Percentiles rank a stretch among this genome's conserved stretches.
Conservation (phyloP, 305 asterid genomes). For the Caryopteris hybrid region DNA sequence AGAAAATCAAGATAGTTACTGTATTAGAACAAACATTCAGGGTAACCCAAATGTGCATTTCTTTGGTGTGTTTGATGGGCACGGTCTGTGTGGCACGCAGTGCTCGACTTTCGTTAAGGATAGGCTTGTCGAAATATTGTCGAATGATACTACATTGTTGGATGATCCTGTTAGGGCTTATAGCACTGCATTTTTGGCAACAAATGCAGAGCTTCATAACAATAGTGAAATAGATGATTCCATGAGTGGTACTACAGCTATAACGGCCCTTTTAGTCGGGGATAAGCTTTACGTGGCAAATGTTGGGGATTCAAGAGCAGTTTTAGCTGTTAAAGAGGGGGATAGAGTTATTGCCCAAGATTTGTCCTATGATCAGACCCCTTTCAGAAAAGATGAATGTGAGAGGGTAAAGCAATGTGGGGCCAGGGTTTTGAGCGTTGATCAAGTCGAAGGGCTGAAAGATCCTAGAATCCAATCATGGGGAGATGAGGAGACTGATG, state of each 20-base stretch:
- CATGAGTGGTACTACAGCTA: constrained; percentile 98
- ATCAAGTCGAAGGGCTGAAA: constrained; percentile 92
- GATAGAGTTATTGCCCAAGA: constrained; percentile 55
- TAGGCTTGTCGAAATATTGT: constrained; percentile 63
- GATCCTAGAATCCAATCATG: constrained; percentile 89
- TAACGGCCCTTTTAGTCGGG: constrained; percentile 72
- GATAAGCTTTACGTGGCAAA: constrained; percentile 86
- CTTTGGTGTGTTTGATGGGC: constrained; percentile 98
- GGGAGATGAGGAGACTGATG: constrained; percentile 94
- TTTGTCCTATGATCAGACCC: constrained; percentile 84
- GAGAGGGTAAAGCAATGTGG: constrained; percentile 91
- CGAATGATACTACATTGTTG: constrained; percentile 51
- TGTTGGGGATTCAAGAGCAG: constrained; percentile 95
- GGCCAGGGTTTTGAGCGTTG: constrained; percentile 90
- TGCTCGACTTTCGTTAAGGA: constrained; percentile 73
- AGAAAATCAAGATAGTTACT: constrained; percentile 86
- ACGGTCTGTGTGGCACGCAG: constrained; percentile 70
- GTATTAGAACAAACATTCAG: constrained; percentile 56
- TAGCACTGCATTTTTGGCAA: constrained; percentile 55
- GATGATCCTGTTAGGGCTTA: constrained; percentile 85
- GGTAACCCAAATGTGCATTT: constrained; percentile 88
- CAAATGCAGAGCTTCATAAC: constrained; percentile 75
- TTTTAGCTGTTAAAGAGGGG: constrained; percentile 83
- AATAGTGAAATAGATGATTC: constrained; percentile 75
- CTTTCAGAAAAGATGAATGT: constrained; percentile 86